phyloP scores from a whole-genome alignment of 169 alveolate genomes.

The Plasmodium cynomolgi region DNA sequence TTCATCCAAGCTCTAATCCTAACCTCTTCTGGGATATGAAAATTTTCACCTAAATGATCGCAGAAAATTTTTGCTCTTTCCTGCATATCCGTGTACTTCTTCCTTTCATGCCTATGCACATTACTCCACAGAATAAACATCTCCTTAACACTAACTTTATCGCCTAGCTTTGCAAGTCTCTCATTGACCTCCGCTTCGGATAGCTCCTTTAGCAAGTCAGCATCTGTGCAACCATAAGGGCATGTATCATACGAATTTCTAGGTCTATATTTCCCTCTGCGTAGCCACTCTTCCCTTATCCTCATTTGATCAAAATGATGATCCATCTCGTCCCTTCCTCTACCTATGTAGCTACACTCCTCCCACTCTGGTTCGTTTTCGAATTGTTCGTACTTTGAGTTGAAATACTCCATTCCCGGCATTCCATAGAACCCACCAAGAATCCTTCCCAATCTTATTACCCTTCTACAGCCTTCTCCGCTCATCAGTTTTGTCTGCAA shows the following conservation, averaged over 20 bases:
- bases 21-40: neutral
- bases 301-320: neutral
- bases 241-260: neutral
- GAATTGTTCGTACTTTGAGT: neutral
- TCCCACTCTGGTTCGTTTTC: neutral
- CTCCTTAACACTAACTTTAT: neutral
- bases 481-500: neutral
- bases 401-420: neutral
- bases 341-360: neutral
- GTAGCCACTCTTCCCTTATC: neutral
- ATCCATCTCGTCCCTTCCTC: neutral
- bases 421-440: neutral
- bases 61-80: neutral
- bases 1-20: neutral
- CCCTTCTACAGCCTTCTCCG: neutral
- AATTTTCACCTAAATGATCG: neutral
- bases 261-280: neutral
- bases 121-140: constrained; percentile 14
- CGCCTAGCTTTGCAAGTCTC: neutral
- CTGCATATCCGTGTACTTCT: neutral
- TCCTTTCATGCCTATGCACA: constrained; percentile 13
- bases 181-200: neutral
- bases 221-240: constrained; percentile 8
- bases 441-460: neutral
- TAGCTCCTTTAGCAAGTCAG: neutral